A percentile compares a stretch with the other conserved stretches of the same genome.
Evolutionary conservation across 2,329 filamentous ascomycete species (phyloP).

Genomic region (Alternaria ventricosa): DNA sequence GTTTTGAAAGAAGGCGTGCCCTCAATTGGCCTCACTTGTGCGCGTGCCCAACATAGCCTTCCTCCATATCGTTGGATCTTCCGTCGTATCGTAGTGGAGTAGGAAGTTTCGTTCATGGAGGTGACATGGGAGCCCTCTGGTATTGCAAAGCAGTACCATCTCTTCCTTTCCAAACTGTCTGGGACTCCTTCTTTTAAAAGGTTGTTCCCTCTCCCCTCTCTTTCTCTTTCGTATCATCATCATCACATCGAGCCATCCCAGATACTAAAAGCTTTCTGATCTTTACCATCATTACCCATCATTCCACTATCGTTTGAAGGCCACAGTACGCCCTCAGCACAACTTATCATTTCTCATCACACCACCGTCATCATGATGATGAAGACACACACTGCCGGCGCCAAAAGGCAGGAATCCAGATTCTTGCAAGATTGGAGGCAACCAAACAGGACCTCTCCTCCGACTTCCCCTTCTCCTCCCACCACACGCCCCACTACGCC

Average conservation of each 20-base stretch:
- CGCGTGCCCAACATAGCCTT: not conserved
- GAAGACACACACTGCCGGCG: not conserved
- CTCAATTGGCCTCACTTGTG: not conserved
- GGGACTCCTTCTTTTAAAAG: not conserved
- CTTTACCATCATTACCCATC: not conserved
- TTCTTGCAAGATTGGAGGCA: not conserved
- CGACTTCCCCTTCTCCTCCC: not conserved
- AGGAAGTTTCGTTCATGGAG: not conserved
- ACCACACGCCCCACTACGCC: not conserved
- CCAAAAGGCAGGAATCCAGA: not conserved
- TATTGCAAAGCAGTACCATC: not conserved
- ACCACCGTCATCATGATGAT: not conserved
- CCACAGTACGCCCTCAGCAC: not conserved
- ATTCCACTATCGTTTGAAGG: not conserved
- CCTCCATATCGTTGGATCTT: not conserved
- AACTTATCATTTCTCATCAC: not conserved
- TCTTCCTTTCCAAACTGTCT: not conserved
- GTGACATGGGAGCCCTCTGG: not conserved
- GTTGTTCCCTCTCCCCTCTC: not conserved
- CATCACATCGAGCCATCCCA: not conserved
- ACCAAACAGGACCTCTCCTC: not conserved
- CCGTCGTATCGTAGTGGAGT: not conserved
- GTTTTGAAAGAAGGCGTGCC: not conserved
- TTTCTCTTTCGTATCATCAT: not conserved
- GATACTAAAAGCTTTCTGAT: not conserved